Conservation (phyloP, 176 grass and related monocot genomes). For the Rhipidocladum racemiflorum region DNA sequence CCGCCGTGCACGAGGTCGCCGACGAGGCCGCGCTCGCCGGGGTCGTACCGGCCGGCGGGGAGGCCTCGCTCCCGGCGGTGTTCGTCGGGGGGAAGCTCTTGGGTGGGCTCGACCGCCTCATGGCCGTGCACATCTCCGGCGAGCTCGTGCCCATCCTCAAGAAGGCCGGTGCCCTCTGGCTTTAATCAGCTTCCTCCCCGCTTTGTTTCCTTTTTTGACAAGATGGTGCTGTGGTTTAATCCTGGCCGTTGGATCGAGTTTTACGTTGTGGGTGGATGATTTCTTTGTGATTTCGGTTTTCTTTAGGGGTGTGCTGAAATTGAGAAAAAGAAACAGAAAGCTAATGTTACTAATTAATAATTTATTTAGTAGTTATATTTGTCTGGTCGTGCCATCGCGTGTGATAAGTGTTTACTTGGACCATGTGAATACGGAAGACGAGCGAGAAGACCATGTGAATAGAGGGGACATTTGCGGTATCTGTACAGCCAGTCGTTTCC, state of each 20-base stretch:
- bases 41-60: constrained; percentile 14
- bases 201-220: background rate
- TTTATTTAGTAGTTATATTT: background rate
- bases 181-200: background rate
- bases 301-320: background rate
- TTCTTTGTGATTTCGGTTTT: constrained; percentile 13
- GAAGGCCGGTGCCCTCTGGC: constrained; percentile 92
- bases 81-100: constrained; percentile 79
- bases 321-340: background rate
- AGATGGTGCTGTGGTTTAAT: constrained; percentile 10
- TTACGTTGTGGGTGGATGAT: background rate
- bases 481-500: constrained; percentile 39
- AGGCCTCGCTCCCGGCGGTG: constrained; percentile 52
- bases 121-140: constrained; percentile 92
- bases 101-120: constrained; percentile 76
- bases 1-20: constrained; percentile 70
- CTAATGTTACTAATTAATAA: background rate
- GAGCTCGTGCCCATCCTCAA: constrained; percentile 97
- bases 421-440: constrained; percentile 42
- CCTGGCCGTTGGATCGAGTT: constrained; percentile 29
- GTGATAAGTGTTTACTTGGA: background rate
- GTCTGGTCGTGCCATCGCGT: background rate
- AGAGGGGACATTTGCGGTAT: background rate
- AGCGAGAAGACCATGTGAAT: background rate
- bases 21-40: constrained; percentile 56